Conservation (phyloP, 306 rosid genomes). For the Lithocarpus polystachyus region DNA sequence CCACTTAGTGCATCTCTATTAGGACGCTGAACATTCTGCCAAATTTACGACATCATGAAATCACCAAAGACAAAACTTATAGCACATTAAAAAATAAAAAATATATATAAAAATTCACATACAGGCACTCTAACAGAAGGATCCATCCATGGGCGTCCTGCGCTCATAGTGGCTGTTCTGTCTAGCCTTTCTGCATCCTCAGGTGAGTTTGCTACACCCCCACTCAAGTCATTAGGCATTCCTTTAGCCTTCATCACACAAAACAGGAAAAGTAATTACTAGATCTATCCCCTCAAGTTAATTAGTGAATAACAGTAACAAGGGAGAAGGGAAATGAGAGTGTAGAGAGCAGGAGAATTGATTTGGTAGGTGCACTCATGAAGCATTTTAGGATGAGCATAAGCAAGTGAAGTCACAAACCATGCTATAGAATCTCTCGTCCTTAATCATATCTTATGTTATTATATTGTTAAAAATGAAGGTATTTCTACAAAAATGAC, state of each 20-base stretch:
- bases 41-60: slow-evolving; percentile 29
- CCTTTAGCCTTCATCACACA: slow-evolving; percentile 53
- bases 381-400: background rate
- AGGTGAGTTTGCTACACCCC: slow-evolving; percentile 39
- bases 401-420: background rate
- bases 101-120: slow-evolving; percentile 32
- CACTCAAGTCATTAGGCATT: slow-evolving; percentile 48
- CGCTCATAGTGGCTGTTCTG: slow-evolving; percentile 45
- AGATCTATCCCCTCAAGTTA: background rate
- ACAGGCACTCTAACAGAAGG: slow-evolving; percentile 52
- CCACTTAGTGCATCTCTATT: slow-evolving; percentile 43
- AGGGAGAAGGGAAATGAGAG: background rate
- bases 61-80: slow-evolving; percentile 5
- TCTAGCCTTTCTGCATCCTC: slow-evolving; percentile 48
- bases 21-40: slow-evolving; percentile 64
- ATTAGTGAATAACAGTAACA: background rate
- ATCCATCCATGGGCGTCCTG: slow-evolving; percentile 66
- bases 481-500: background rate
- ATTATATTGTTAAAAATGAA: background rate
- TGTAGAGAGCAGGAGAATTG: background rate
- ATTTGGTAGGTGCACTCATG: background rate
- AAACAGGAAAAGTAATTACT: slow-evolving; percentile 19
- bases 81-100: background rate
- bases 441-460: too few relatives aligned
- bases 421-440: too few relatives aligned